Evolutionary conservation across 2,329 filamentous ascomycete species (phyloP), one percentile per base, ranked within the genome.

Genomic region (Aspergillus spinulosporus): DNA sequence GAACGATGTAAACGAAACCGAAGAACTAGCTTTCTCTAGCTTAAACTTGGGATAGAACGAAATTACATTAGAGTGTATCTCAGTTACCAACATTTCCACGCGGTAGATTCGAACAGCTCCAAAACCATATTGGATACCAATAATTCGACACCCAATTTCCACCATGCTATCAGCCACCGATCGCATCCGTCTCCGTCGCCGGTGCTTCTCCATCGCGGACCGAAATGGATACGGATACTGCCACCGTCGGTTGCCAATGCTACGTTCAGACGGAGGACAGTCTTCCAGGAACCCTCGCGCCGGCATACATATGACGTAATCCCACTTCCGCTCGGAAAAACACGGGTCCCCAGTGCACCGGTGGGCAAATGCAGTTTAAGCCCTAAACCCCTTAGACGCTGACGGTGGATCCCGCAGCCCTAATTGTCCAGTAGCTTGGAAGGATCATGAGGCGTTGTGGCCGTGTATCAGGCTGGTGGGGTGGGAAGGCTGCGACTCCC

Each of bases 291-390:
- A 42, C 51, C n/a, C 32, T 7, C 12, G 15, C 26, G 32, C 34
- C 28, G 4, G 8, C 5, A 9, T 21, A 32, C 37, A 40, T 31
- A 44, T 52, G 49, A 52, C 49, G 49, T 52, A 44, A 36, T 45
- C 26, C 50, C 31, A 15, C 50, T 37, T n/a, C 29, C 26, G 14
- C 4, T 54, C 61, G 61, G 61, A 49, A 52, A 56, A 61, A 46
- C 52, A 49, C 60, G 61, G 61, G 43, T 28, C 40, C 31, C 40
- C 40, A 34, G 36, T 15, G 31, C 31, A 39, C 32, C 62, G 63
- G 67, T 62, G 63, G 60, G 55, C 63, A 59, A 59, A 62, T 67
- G 59, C 58, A 54, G 60, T 32, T n/a, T n/a, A 45, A 28, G 39
- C 39, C 39, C 39, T 40, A 40, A 40, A 5, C n/a, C 39, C 39